Base-by-base conservation (phyloP, 805 yeast genomes). In the Saccharomycopsis microspora region DNA sequence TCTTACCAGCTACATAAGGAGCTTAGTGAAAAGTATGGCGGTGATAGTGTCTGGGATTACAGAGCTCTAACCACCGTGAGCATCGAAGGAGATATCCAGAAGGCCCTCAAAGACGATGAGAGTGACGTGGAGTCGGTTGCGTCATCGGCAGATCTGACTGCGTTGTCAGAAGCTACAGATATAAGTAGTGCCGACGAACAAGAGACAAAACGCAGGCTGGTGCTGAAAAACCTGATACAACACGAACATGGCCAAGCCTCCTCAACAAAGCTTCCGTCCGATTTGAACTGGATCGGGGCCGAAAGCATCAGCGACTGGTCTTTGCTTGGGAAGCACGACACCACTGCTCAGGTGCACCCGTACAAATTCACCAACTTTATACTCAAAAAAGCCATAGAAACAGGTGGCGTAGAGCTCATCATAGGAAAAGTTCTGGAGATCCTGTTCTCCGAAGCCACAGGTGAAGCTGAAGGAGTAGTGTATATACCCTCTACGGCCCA, bases 321-420 rank as follows among this genome's bases (percentile, higher is more conserved):
- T 1, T 73, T 77, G 5, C 65, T 90, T 44, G 97, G 97, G 32
- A 90, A 85, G 28, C 74, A 76, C 32, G 89, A 82, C 52, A 80
- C 94, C 9, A 90, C 97, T 1, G 97, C 97, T 0, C 97, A 93
- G 65, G 96, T 93, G 4, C 97, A 90, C 61, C 97, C 98, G 2
- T 87, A 83, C 66, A 82, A 82, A 60, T 89, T 93, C 65, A 90
- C 97, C n/a, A 83, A 82, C 47, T 85, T 76, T 60, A 69, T 90
- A 7, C 66, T 90, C 52, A 76, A 78, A 54, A 82, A 85, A 59
- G 94, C 95, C 43, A 76, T 84, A 56, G 87, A 83, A 55, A 67
- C 82, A 1, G 95, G 93, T 5, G 78, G 84, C 19, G 85, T 89
- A n/a, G 93, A 85, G 56, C 67, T 93, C 39, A 72, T 90, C 8